Evolutionary conservation across 83 land plant species (phyloP).

Genomic region (Isoetes engelmannii): DNA sequence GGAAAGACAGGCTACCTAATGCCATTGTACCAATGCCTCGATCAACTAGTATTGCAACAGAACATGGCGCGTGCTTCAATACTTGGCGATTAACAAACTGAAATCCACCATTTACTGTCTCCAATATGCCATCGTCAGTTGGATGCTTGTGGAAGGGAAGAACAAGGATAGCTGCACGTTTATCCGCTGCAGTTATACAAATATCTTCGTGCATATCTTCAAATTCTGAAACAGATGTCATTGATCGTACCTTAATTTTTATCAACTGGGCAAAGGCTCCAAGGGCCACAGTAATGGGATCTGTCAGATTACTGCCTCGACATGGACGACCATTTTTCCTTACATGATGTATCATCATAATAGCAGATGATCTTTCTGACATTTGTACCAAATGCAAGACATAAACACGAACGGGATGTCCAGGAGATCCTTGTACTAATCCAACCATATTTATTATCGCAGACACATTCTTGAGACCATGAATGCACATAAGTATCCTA

Average conservation of each 20-base stretch:
- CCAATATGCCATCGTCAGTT: background rate
- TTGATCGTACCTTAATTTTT: background rate
- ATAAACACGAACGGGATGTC: background rate
- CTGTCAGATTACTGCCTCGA: background rate
- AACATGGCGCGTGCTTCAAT: background rate
- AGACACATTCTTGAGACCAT: conserved; percentile 1
- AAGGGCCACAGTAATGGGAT: background rate
- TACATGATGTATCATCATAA: background rate
- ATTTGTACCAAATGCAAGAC: background rate
- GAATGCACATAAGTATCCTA: background rate
- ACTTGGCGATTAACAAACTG: background rate
- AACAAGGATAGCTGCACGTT: background rate
- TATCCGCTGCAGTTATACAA: background rate
- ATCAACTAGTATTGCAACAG: background rate
- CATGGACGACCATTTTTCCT: background rate
- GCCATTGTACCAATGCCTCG: background rate
- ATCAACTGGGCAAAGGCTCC: background rate
- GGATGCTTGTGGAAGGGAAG: conserved; percentile 1
- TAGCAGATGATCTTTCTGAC: background rate
- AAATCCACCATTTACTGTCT: background rate
- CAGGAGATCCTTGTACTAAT: background rate
- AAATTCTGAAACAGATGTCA: background rate
- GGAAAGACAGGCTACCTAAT: background rate
- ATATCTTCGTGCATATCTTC: background rate
- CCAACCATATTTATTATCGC: background rate